Conservation (phyloP, 2,329 filamentous ascomycete genomes). For the Pyricularia sp. region DNA sequence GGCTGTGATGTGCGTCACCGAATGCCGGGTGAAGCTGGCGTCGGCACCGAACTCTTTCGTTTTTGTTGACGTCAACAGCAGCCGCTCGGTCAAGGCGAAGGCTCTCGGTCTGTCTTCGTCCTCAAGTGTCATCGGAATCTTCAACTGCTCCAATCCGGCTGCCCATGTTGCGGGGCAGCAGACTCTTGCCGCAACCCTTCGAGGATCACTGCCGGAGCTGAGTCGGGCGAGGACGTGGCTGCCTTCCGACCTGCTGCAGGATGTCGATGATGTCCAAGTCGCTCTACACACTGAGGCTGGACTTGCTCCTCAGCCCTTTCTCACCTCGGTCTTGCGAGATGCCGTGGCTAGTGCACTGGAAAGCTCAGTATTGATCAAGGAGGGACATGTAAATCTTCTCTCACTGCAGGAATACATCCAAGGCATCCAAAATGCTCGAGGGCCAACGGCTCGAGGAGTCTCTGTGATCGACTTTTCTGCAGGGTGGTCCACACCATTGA, state of each 20-base stretch:
- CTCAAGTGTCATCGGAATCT: neutral
- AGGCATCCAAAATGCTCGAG: neutral
- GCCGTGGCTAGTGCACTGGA: neutral
- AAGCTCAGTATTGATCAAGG: neutral
- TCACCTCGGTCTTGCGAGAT: neutral
- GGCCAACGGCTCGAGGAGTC: neutral
- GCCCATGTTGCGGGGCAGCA: neutral
- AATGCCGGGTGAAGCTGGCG: neutral
- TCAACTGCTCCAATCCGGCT: neutral
- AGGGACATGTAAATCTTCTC: neutral
- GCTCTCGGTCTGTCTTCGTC: neutral
- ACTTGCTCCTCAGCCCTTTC: neutral
- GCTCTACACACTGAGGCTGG: neutral
- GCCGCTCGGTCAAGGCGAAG: neutral
- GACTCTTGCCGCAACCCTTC: neutral
- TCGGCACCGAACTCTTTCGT: neutral
- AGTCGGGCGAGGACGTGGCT: neutral
- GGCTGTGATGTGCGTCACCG: neutral
- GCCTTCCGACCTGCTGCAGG: neutral
- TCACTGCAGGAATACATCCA: neutral
- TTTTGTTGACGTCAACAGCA: neutral
- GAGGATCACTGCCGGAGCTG: neutral
- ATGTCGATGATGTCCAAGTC: neutral
- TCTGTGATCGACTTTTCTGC: neutral
- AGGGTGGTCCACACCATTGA: neutral